These are phyloP conservation scores for Podaxis sp. DNA, from an alignment of 768 basidiomycete species.

Conservation along the genomic window DNA sequence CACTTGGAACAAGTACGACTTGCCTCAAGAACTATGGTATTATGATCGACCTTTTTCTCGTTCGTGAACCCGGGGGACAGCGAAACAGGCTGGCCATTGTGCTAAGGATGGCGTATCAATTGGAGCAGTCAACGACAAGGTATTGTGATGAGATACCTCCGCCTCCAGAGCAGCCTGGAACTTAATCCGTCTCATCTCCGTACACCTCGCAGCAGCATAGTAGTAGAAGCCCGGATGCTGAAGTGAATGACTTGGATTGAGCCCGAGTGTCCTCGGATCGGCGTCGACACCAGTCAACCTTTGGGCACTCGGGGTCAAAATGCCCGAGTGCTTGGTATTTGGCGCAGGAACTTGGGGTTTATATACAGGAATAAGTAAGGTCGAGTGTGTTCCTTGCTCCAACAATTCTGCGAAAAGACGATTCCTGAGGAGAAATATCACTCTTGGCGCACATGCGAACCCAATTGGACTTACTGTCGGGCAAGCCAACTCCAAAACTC, in stretches of 20 bases:
- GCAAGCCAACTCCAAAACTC: conserved; percentile 98
- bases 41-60: conserved; percentile 91
- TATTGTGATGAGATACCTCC: conserved; percentile 36
- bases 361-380: conserved; percentile 58
- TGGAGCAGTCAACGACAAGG: not conserved
- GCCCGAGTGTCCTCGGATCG: conserved; percentile 50
- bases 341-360: conserved; percentile 34
- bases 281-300: conserved; percentile 48
- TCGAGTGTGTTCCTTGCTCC: conserved; percentile 70
- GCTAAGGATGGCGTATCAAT: conserved; percentile 15
- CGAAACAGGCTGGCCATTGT: conserved; percentile 17
- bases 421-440: conserved; percentile 46
- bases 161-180: conserved; percentile 56
- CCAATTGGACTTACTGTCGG: conserved; percentile 60
- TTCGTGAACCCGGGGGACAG: conserved; percentile 74
- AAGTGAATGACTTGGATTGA: conserved; percentile 78
- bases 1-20: conserved; percentile 8
- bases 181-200: conserved; percentile 66
- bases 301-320: conserved; percentile 15
- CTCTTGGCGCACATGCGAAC: not conserved
- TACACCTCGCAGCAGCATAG: conserved; percentile 83
- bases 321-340: conserved; percentile 16
- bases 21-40: conserved; percentile 80
- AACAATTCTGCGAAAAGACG: conserved; percentile 88
- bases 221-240: conserved; percentile 95